These are phyloP conservation scores for Sophora flavescens DNA, from an alignment of 306 rosid species.

Conservation along the genomic window DNA sequence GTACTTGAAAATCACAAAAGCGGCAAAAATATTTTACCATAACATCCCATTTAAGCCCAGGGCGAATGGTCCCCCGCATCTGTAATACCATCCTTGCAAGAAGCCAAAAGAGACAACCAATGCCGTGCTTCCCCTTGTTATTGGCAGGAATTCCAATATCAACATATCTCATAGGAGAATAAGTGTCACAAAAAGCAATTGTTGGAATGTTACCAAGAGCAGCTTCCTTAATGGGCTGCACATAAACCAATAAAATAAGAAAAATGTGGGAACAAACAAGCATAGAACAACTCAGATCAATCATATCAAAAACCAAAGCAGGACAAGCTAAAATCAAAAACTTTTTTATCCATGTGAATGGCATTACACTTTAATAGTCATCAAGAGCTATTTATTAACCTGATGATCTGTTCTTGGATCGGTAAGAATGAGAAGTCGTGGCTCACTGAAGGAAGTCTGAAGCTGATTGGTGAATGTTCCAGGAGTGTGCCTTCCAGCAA, in stretches of 20 bases:
- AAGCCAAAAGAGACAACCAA: conserved; percentile 94
- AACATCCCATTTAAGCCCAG: conserved; percentile 87
- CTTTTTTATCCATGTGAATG: not conserved
- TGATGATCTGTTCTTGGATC: conserved; percentile 97
- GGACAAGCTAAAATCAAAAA: not conserved
- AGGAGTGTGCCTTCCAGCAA: conserved; percentile 92
- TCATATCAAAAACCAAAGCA: not conserved
- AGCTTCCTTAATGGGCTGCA: conserved; percentile 93
- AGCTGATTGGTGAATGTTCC: conserved; percentile 94
- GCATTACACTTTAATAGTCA: not conserved
- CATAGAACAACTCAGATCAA: not conserved
- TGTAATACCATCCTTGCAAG: conserved; percentile 92
- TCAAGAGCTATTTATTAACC: conserved; percentile 51
- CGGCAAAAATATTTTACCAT: conserved; percentile 58
- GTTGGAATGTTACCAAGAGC: conserved; percentile 95
- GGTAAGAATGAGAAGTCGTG: conserved; percentile 88
- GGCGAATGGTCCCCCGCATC: conserved; percentile 82
- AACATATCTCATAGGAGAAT: conserved; percentile 85
- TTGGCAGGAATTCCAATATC: conserved; percentile 98
- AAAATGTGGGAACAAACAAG: not conserved
- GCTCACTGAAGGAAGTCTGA: conserved; percentile 87
- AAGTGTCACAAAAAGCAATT: conserved; percentile 92
- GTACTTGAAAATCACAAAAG: conserved; percentile 10
- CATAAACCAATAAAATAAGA: not conserved
- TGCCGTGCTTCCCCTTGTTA: conserved; percentile 91